Evolutionary conservation across 2,329 filamentous ascomycete species (phyloP), one percentile per base, ranked within the genome.

Genomic region (Truncatella angustata): DNA sequence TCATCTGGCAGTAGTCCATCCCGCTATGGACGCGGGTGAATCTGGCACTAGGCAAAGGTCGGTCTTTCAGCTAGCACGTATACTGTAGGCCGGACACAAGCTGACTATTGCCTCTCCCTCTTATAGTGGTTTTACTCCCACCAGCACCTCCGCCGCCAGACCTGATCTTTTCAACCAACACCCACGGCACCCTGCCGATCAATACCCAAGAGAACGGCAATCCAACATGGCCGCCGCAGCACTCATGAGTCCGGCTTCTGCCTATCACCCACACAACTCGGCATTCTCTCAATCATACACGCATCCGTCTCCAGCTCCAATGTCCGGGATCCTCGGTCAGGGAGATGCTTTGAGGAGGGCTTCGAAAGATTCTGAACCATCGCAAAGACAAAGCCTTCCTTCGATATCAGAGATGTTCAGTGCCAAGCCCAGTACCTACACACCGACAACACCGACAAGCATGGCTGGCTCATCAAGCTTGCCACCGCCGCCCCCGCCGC

Each of bases 11-110:
- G 61, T 55, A 62, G 62, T 66, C 30, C 43, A 23, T 42, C 61
- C 63, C 63, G 66, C 63, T 66, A 68, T 68, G 66, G 66, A 68
- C 63, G 56, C 62, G 62, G 66, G 64, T 63, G 64, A 65, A 64
- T 66, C 65, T 64, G 63, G 64, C 56, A 60, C 61, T 63, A 68
- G 65, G 64, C 65, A 66, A 66, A 68, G 66, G 66, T 67, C 57
- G 57, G 66, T 66, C 57, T 50, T 56, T 51, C 37, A 58, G 53
- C 56, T 60, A 53, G 52, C 53, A 49, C 53, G 52, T 54, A n/a
- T n/a, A n/a, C n/a, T n/a, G 28, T 49, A 54, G 52, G 37, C 49
- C 34, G 47, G 21, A 55, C 51, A 51, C 42, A 52, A 59, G 57
- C 62, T 65, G 55, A 64, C 63, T 54, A 54, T 57, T 51, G 43